Base-by-base conservation (phyloP, 108 stramenopile species). In the Cylindrotheca closterium region DNA sequence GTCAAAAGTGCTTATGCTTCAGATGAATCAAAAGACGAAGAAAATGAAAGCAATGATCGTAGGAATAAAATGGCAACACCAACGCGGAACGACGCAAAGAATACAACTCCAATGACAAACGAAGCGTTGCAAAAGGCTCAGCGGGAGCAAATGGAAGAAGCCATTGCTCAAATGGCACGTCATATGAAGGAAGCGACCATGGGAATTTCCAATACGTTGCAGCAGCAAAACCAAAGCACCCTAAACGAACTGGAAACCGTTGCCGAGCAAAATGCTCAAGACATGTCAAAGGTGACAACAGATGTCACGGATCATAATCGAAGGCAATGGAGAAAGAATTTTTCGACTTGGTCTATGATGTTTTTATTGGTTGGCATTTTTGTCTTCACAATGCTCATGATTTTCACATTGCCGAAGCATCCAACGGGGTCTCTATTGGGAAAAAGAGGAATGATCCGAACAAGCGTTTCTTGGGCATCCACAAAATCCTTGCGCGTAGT, bases 111-210 rank as follows among this genome's bases (percentile, higher is more conserved):
- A 1, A 55, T 30, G 45, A 33, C 64, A 26, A 29, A 75, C 12
- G 53, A 81, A 52, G 82, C 83, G 57, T 63, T 90, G 28, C 89
- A 90, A 75, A 70, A 90, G 57, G 63, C 64, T 30, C 89, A 90
- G 63, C 89, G 84, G 24, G 71, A 90, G 58, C 80, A 87, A 65
- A 84, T 90, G 47, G 84, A 90, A 74, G 75, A 81, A 34, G 89
- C 86, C 19, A 83, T 90, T 24, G 60, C 78, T 5, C 58, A 71
- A 25, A 85, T 90, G 81, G 89, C 86, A 12, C 7, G 55, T 7
- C 79, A 81, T 53, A 80, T 90, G 70, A 85, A 85, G 58, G 75
- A 80, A 30, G 82, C 86, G 12, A 90, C 86, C 1, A 66, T 74
- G 29, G 74, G 77, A 45, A 90, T 90, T 63, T 81, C 85, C 19